A percentile compares a stretch with the other conserved stretches of the same genome.
Conservation (phyloP, 306 rosid genomes). For the Begonia fuchsioides region DNA sequence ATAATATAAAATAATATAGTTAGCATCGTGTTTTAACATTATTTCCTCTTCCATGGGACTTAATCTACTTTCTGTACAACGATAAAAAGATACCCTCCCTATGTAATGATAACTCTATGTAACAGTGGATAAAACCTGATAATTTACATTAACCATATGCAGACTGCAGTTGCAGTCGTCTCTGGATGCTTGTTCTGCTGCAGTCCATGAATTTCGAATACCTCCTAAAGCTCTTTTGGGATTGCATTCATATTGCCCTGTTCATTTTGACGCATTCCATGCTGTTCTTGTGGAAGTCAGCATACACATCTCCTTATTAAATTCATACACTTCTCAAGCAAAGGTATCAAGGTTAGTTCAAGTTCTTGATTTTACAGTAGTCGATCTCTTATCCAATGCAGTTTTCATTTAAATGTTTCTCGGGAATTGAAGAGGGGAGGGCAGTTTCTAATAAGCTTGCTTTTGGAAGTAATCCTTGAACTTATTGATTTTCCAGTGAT, state of each 20-base stretch:
- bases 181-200: conserved; percentile 38
- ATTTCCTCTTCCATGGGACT: too few relatives aligned
- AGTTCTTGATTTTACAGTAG: conserved; percentile 14
- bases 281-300: conserved; percentile 72
- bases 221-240: conserved; percentile 82
- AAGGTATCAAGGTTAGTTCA: conserved; percentile 60
- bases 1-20: too few relatives aligned
- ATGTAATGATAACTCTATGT: too few relatives aligned
- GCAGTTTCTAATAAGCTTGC: background rate
- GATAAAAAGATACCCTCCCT: too few relatives aligned
- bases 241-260: conserved; percentile 78
- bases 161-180: conserved; percentile 47
- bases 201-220: conserved; percentile 76
- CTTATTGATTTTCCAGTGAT: conserved; percentile 23
- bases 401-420: conserved; percentile 1
- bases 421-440: background rate
- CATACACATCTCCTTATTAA: conserved; percentile 58
- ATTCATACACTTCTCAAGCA: conserved; percentile 21
- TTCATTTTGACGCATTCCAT: conserved; percentile 68
- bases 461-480: too few relatives aligned
- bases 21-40: too few relatives aligned
- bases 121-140: too few relatives aligned
- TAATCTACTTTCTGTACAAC: too few relatives aligned
- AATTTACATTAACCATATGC: conserved; percentile 5
- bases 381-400: conserved; percentile 2